A percentile compares a stretch with the other conserved stretches of the same genome.
Evolutionary conservation across 108 stramenopile species (phyloP).

Genomic region (Cylindrotheca closterium): DNA sequence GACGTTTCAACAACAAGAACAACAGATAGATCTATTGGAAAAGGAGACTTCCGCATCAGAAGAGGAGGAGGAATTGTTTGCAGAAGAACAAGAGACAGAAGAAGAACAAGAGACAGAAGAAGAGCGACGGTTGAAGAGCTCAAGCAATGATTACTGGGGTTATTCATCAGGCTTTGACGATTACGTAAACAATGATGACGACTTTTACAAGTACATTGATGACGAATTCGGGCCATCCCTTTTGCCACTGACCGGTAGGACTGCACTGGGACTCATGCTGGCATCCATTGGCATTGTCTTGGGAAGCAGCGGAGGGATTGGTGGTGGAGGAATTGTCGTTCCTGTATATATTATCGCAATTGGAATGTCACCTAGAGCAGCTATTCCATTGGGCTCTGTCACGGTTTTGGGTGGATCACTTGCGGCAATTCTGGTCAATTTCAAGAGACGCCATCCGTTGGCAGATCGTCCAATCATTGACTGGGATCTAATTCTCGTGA

Average conservation of each 20-base stretch:
- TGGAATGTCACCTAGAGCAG: constrained; percentile 79
- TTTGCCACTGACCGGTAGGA: constrained; percentile 51
- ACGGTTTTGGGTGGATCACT: constrained; percentile 91
- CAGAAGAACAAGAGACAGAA: too few relatives aligned
- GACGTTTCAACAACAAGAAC: too few relatives aligned
- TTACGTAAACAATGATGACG: constrained; percentile 28
- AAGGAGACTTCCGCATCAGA: too few relatives aligned
- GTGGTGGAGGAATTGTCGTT: constrained; percentile 85
- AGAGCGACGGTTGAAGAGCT: constrained; percentile 12
- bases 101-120: too few relatives aligned
- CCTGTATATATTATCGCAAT: constrained; percentile 92
- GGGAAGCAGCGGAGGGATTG: constrained; percentile 93
- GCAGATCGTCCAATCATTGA: constrained; percentile 90
- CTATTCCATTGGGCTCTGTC: constrained; percentile 91
- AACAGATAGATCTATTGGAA: too few relatives aligned
- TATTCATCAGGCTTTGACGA: constrained; percentile 19
- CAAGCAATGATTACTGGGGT: constrained; percentile 27
- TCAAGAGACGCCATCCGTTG: constrained; percentile 85
- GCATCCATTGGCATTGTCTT: constrained; percentile 85
- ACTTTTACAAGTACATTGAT: constrained; percentile 27
- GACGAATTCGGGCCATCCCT: constrained; percentile 25
- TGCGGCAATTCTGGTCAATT: constrained; percentile 81
- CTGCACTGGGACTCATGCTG: constrained; percentile 70
- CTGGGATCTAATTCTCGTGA: constrained; percentile 96
- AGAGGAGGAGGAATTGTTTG: too few relatives aligned